Evolutionary conservation across 2,329 filamentous ascomycete species (phyloP).

Genomic region (Diplocarpon rosae): DNA sequence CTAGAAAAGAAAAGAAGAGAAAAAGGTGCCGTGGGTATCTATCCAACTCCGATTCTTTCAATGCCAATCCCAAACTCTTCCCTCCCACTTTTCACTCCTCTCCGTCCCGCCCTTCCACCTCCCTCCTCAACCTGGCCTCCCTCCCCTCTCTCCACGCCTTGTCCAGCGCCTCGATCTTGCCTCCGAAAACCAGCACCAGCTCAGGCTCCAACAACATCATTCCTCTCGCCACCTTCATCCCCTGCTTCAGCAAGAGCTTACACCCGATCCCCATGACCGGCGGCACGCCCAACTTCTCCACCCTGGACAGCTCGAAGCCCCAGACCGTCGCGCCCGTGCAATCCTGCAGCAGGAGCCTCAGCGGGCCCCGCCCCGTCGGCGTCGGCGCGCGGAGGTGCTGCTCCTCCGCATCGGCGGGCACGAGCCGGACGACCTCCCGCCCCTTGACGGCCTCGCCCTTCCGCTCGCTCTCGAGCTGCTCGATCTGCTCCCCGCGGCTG

Average conservation of each 20-base stretch:
- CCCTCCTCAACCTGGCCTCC: constrained; percentile 56
- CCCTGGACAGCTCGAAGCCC: constrained; percentile 58
- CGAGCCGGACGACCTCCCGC: constrained; percentile 69
- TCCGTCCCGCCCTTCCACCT: constrained; percentile 31
- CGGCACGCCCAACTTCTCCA: constrained; percentile 47
- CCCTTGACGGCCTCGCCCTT: constrained; percentile 66
- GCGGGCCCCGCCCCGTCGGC: constrained; percentile 39
- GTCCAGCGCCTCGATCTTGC: constrained; percentile 75
- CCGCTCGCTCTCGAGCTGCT: constrained; percentile 63
- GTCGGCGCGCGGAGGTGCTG: not conserved
- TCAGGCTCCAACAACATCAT: constrained; percentile 65
- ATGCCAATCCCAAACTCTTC: not conserved
- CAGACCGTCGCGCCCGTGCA: constrained; percentile 56
- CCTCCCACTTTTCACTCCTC: not conserved
- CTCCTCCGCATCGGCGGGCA: constrained; percentile 27
- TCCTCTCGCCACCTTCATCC: constrained; percentile 59
- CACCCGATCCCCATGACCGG: constrained; percentile 64
- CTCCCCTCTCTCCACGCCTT: constrained; percentile 63
- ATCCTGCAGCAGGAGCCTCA: constrained; percentile 78
- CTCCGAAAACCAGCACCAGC: constrained; percentile 65
- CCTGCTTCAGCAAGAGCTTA: constrained; percentile 66
- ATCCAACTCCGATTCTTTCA: not conserved
- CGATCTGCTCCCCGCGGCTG: constrained; percentile 78
- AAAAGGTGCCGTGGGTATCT: no score
- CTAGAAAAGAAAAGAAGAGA: no score